phyloP scores from a whole-genome alignment of 352 stramenopile species.

The Pythium vanterpoolii region DNA sequence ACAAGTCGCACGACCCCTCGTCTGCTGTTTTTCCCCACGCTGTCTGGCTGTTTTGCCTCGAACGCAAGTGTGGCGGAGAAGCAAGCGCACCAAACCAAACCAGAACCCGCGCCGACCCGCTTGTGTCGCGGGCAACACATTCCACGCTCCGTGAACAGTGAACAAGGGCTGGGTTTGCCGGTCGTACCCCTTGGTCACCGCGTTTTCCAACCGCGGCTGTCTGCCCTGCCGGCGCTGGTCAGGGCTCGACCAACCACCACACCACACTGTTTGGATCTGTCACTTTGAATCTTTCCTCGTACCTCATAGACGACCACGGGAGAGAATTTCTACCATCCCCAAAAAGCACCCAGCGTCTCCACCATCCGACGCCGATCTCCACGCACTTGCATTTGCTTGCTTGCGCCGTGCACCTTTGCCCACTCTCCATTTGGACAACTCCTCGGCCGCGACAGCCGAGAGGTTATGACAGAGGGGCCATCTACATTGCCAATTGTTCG shows the following conservation, averaged over 20 bases:
- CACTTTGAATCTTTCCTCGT: conserved; percentile 13
- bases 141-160: not conserved
- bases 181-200: conserved; percentile 8
- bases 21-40: conserved; percentile 17
- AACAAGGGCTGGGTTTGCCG: conserved; percentile 13
- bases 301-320: conserved; percentile 4
- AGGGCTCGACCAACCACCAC: conserved; percentile 1
- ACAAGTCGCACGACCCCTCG: conserved; percentile 27
- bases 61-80: not conserved
- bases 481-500: conserved; percentile 12
- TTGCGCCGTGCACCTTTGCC: too few species aligned
- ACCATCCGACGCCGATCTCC: not conserved
- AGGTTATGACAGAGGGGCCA: conserved; percentile 13
- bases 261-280: not conserved
- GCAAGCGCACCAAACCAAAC: conserved; percentile 11
- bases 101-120: conserved; percentile 22
- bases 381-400: too few species aligned
- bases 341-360: not conserved
- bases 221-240: conserved; percentile 4
- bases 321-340: not conserved
- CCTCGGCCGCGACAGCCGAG: not conserved
- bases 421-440: not conserved
- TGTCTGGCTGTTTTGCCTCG: conserved; percentile 15
- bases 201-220: conserved; percentile 9
- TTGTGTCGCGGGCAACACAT: conserved; percentile 9